These are phyloP conservation scores for Symbiodinium pilosum DNA, from an alignment of 73 alveolate species.

Conservation along the genomic window DNA sequence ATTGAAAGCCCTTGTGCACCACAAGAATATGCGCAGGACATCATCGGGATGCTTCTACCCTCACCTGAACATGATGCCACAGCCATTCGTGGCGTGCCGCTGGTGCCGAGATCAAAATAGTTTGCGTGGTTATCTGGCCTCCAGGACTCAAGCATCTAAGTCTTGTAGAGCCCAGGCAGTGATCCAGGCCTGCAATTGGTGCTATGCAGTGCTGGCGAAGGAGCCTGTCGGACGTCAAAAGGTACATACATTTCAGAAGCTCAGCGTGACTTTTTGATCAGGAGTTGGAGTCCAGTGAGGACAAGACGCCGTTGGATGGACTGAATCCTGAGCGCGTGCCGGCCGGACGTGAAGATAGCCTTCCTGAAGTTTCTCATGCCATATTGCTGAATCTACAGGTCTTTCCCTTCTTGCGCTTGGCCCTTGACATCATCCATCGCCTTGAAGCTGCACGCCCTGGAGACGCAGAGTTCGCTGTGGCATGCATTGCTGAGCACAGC, in stretches of 20 bases:
- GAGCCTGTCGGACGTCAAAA: too few species aligned
- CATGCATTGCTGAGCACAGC: neutral
- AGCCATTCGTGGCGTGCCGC: constrained; percentile 74
- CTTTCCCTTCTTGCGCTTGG: constrained; percentile 74
- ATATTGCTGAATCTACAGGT: neutral
- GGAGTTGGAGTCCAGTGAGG: constrained; percentile 82
- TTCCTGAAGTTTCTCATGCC: neutral
- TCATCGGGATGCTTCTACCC: constrained; percentile 69
- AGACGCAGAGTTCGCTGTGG: constrained; percentile 7
- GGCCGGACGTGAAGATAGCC: neutral
- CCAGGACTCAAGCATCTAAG: neutral
- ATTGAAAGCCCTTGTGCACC: too few species aligned
- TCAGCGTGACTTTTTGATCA: neutral
- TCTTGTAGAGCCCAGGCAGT: constrained; percentile 15
- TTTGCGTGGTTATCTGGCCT: neutral
- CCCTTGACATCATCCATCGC: constrained; percentile 64
- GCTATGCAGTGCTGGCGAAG: constrained; percentile 80
- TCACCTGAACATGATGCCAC: constrained; percentile 27
- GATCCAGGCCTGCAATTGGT: constrained; percentile 81
- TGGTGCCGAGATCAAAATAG: neutral
- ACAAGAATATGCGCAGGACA: too few species aligned
- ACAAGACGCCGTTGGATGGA: constrained; percentile 32
- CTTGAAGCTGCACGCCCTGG: constrained; percentile 85
- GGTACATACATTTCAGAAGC: too few species aligned
- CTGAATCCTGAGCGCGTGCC: constrained; percentile 55